These are phyloP conservation scores for Candida awuae DNA, from an alignment of 805 yeast species.

Conservation along the genomic window DNA sequence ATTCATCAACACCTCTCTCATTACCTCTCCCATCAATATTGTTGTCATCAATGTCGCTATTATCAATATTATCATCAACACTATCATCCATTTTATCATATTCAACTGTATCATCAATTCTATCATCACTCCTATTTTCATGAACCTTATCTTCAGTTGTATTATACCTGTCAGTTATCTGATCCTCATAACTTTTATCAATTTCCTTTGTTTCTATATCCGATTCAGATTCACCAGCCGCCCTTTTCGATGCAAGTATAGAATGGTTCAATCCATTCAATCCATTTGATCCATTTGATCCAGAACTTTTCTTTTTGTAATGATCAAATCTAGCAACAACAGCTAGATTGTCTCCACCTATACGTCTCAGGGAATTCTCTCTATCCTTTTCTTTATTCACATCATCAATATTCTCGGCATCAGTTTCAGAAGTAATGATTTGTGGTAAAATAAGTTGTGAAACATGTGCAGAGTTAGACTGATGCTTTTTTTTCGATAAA, in stretches of 20 bases:
- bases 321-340: slow-evolving; percentile 23
- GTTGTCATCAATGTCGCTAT: not conserved
- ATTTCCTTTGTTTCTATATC: not conserved
- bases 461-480: no score
- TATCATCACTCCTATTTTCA: slow-evolving; percentile 1
- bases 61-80: slow-evolving; percentile 3
- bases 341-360: slow-evolving; percentile 22
- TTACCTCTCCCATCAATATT: not conserved
- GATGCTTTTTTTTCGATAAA: no score
- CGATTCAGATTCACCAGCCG: no score
- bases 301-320: slow-evolving; percentile 16
- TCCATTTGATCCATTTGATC: not conserved
- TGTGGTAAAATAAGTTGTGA: no score
- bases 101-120: slow-evolving; percentile 5
- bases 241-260: no score
- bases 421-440: no score
- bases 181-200: not conserved
- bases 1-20: slow-evolving; percentile 1
- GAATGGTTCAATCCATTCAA: no score
- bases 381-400: slow-evolving; percentile 13
- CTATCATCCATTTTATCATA: not conserved
- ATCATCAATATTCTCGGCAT: slow-evolving; percentile 20
- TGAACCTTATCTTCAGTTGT: not conserved
- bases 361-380: slow-evolving; percentile 11
- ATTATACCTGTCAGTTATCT: not conserved